phyloP scores from a whole-genome alignment of 257 asterid species.

The Gentiana dahurica region DNA sequence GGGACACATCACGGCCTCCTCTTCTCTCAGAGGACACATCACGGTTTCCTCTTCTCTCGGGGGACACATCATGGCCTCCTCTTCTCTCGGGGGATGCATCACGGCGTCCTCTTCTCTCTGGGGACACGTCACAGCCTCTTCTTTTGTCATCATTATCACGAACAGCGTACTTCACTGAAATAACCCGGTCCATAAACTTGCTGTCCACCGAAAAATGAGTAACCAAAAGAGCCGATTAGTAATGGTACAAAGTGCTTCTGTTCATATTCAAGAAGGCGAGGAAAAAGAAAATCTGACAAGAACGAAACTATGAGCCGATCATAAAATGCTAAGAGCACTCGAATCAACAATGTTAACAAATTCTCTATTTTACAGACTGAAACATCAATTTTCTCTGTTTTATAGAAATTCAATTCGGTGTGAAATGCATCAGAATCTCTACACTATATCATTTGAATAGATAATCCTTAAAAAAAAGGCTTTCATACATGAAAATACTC shows the following conservation, averaged over 20 bases:
- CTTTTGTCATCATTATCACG: slow-evolving; percentile 73
- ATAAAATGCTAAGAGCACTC: too few relatives aligned
- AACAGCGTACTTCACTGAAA: slow-evolving; percentile 78
- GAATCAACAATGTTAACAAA: too few relatives aligned
- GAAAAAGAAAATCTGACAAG: too few relatives aligned
- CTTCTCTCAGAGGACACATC: slow-evolving; percentile 25
- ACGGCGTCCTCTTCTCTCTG: slow-evolving; percentile 32
- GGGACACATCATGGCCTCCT: slow-evolving; percentile 33
- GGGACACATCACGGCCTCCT: slow-evolving; percentile 33
- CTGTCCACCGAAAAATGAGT: slow-evolving; percentile 25
- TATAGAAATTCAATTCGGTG: too few relatives aligned
- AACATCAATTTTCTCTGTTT: too few relatives aligned
- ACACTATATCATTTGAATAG: too few relatives aligned
- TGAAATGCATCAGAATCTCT: too few relatives aligned
- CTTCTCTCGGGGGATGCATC: slow-evolving; percentile 29
- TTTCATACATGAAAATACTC: background rate
- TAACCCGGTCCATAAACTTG: slow-evolving; percentile 75
- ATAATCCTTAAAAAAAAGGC: background rate
- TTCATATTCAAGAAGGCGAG: too few relatives aligned
- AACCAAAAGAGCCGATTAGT: too few relatives aligned
- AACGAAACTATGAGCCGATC: too few relatives aligned
- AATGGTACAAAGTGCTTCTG: background rate
- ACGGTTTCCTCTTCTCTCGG: slow-evolving; percentile 31
- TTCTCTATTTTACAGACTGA: too few relatives aligned
- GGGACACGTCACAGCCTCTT: slow-evolving; percentile 42